Evolutionary conservation across 2,329 filamentous ascomycete genomes (phyloP).

Genomic region (Clonostachys solani): DNA sequence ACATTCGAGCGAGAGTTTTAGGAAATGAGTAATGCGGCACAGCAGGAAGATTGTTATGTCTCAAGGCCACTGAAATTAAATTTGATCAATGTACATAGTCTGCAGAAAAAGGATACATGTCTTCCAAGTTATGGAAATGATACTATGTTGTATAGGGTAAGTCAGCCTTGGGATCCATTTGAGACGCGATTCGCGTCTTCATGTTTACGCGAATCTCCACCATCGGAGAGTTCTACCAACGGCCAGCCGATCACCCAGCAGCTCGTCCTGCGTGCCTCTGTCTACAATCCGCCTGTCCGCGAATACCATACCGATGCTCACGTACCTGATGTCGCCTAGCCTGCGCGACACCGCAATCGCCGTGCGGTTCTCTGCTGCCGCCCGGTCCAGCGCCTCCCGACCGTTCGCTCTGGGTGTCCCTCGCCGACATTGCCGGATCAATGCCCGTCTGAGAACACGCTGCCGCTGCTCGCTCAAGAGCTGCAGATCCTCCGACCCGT

Average conservation of each 20-base stretch:
- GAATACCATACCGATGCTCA: slow-evolving; percentile 61
- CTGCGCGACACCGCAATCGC: slow-evolving; percentile 65
- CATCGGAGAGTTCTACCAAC: too few relatives aligned
- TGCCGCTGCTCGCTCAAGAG: slow-evolving; percentile 72
- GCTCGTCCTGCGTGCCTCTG: slow-evolving; percentile 44
- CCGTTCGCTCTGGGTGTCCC: slow-evolving; percentile 64
- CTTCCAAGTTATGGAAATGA: too few relatives aligned
- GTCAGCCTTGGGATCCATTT: too few relatives aligned
- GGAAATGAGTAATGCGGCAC: too few relatives aligned
- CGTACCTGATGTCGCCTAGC: slow-evolving; percentile 48
- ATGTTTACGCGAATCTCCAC: too few relatives aligned
- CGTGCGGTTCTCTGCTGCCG: slow-evolving; percentile 33
- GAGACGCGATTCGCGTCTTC: too few relatives aligned
- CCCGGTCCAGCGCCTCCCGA: slow-evolving; percentile 50
- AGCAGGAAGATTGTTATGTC: too few relatives aligned
- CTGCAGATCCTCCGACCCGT: slow-evolving; percentile 64
- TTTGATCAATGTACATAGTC: too few relatives aligned
- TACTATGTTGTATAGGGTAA: too few relatives aligned
- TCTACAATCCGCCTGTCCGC: slow-evolving; percentile 41
- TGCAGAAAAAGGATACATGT: too few relatives aligned
- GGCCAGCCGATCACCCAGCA: slow-evolving; percentile 17
- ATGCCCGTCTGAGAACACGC: slow-evolving; percentile 65
- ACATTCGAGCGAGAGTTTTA: too few relatives aligned
- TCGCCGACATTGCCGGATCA: slow-evolving; percentile 58
- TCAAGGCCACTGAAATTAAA: too few relatives aligned